phyloP scores from a whole-genome alignment of 2,329 filamentous ascomycete species.

The Rutstroemia sp. region DNA sequence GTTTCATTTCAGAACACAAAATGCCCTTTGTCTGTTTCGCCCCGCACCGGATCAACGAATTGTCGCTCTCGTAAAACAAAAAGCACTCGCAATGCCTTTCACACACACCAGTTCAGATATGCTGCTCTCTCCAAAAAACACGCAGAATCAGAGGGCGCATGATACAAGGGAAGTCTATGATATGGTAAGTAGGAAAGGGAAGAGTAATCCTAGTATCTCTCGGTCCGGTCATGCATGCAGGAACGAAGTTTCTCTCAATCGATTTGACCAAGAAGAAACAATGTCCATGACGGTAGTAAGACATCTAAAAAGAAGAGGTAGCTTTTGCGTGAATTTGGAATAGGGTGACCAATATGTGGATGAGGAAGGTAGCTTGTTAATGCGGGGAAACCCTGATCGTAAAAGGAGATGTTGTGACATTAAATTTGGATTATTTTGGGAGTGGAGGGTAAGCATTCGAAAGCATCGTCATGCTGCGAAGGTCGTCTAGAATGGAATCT shows the following conservation, averaged over 20 bases:
- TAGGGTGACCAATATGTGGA: constrained; percentile 6
- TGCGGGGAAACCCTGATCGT: constrained; percentile 6
- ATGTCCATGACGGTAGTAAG: constrained; percentile 21
- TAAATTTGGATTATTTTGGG: constrained; percentile 25
- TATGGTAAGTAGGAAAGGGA: constrained; percentile 1
- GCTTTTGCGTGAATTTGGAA: constrained; percentile 13
- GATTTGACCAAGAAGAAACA: constrained; percentile 9
- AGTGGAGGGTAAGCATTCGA: constrained; percentile 8
- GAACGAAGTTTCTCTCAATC: neutral
- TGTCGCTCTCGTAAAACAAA: constrained; percentile 5
- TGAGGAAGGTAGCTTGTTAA: neutral
- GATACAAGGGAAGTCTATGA: constrained; percentile 13
- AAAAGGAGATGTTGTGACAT: constrained; percentile 14
- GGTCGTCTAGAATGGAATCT: constrained; percentile 55
- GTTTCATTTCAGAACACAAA: neutral
- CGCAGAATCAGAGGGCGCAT: neutral
- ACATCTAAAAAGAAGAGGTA: constrained; percentile 19
- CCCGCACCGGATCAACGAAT: neutral
- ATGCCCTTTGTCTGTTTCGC: neutral
- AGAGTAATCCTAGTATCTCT: neutral
- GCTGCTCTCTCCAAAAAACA: neutral
- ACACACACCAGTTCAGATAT: constrained; percentile 5
- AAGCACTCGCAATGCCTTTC: constrained; percentile 2
- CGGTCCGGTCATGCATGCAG: neutral
- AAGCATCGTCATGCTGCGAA: constrained; percentile 15